phyloP scores from a whole-genome alignment of 2,329 filamentous ascomycete species.

The Hysterium pulicare region DNA sequence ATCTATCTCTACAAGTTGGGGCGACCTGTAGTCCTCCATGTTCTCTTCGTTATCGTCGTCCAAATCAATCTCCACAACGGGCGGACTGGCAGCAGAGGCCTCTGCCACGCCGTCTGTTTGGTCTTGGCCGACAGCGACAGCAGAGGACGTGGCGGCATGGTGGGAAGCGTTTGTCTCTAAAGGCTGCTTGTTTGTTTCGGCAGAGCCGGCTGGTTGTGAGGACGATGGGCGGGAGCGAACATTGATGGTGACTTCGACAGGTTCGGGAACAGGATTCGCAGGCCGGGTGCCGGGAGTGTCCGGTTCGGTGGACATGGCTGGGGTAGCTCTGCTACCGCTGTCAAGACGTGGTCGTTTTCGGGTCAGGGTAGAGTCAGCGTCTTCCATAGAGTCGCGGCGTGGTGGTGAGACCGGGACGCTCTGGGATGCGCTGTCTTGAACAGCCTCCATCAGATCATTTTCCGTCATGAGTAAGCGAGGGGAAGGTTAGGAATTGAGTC shows the following conservation, averaged over 20 bases:
- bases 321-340: constrained; percentile 34
- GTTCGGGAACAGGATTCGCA: constrained; percentile 18
- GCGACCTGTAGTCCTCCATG: constrained; percentile 16
- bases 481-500: neutral
- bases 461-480: constrained; percentile 29
- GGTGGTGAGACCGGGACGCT: constrained; percentile 32
- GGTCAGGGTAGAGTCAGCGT: constrained; percentile 43
- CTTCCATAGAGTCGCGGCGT: constrained; percentile 43
- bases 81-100: constrained; percentile 23
- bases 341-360: constrained; percentile 45
- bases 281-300: constrained; percentile 10
- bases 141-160: neutral
- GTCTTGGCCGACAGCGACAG: neutral
- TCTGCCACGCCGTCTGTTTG: constrained; percentile 5
- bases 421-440: constrained; percentile 28
- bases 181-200: constrained; percentile 9
- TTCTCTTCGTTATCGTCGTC: constrained; percentile 21
- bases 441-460: constrained; percentile 33
- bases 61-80: constrained; percentile 37
- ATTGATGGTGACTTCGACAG: constrained; percentile 38
- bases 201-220: constrained; percentile 16
- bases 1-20: constrained; percentile 10
- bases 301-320: constrained; percentile 29
- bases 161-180: constrained; percentile 8
- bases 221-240: constrained; percentile 31